phyloP scores from a whole-genome alignment of 108 stramenopile genomes.

The Aurantiochytrium sp. region DNA sequence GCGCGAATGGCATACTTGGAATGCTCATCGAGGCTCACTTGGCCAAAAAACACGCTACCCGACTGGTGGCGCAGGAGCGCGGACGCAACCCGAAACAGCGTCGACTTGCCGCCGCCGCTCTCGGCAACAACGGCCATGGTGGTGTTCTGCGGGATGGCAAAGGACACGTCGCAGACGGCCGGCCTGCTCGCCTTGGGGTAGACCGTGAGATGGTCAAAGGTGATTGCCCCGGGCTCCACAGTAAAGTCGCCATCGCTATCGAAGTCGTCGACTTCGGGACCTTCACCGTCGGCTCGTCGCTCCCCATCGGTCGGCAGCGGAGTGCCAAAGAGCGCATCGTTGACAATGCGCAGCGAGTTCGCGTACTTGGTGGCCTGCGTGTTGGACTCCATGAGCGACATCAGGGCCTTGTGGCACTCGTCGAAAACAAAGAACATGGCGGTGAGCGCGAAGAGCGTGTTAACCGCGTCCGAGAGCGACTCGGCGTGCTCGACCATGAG shows the following conservation, averaged over 20 bases:
- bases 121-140: slow-evolving; percentile 84
- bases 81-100: slow-evolving; percentile 75
- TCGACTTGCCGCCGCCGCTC: slow-evolving; percentile 78
- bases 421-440: not conserved
- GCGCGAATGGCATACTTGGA: slow-evolving; percentile 68
- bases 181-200: slow-evolving; percentile 78
- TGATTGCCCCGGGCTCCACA: slow-evolving; percentile 47
- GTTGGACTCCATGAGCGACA: no score
- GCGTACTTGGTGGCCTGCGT: no score
- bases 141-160: slow-evolving; percentile 68
- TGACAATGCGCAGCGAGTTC: no score
- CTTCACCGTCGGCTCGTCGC: no score
- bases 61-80: slow-evolving; percentile 77
- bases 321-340: no score
- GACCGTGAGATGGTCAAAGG: slow-evolving; percentile 70
- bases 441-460: not conserved
- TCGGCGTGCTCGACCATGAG: no score
- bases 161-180: slow-evolving; percentile 63
- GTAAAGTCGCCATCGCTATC: no score
- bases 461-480: not conserved
- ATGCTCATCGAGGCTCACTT: slow-evolving; percentile 64
- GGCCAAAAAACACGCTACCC: slow-evolving; percentile 75
- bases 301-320: no score
- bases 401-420: no score
- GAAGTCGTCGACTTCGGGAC: no score